These are phyloP conservation scores for Scedosporium boydii DNA, from an alignment of 2,329 filamentous ascomycete genomes.

Conservation along the genomic window DNA sequence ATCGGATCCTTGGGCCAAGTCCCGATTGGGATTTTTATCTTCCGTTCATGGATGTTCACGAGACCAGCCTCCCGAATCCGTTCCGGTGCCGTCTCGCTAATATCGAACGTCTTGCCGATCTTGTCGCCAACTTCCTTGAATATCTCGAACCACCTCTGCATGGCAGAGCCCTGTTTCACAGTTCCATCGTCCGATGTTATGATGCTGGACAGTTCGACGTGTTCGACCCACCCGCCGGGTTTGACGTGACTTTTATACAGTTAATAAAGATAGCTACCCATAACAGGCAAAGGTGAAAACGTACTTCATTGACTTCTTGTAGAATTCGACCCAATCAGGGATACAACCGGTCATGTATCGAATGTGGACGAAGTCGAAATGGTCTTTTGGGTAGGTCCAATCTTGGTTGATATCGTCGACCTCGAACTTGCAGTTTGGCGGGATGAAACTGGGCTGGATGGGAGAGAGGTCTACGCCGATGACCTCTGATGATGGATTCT, in stretches of 20 bases:
- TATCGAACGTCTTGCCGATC: neutral
- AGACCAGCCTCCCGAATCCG: neutral
- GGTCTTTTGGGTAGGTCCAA: conserved; percentile 34
- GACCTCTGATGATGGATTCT: conserved; percentile 34
- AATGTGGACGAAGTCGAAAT: conserved; percentile 52
- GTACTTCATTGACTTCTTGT: conserved; percentile 35
- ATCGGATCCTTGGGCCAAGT: neutral
- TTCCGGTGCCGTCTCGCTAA: neutral
- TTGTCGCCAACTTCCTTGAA: neutral
- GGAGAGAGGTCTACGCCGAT: conserved; percentile 49
- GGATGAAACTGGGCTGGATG: conserved; percentile 47
- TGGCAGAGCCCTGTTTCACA: neutral
- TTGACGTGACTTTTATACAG: conserved; percentile 18
- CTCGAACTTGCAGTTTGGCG: conserved; percentile 54
- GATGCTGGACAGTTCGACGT: neutral
- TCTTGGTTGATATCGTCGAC: conserved; percentile 50
- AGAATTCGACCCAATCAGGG: conserved; percentile 40
- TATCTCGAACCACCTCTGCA: neutral
- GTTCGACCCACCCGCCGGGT: conserved; percentile 28
- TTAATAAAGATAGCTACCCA: neutral
- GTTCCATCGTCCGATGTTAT: neutral
- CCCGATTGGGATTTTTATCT: neutral
- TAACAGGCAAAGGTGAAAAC: conserved; percentile 3
- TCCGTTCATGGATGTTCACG: neutral
- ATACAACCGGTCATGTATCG: conserved; percentile 44